phyloP scores from a whole-genome alignment of 2,329 filamentous ascomycete genomes.

The Phialophora macrospora region DNA sequence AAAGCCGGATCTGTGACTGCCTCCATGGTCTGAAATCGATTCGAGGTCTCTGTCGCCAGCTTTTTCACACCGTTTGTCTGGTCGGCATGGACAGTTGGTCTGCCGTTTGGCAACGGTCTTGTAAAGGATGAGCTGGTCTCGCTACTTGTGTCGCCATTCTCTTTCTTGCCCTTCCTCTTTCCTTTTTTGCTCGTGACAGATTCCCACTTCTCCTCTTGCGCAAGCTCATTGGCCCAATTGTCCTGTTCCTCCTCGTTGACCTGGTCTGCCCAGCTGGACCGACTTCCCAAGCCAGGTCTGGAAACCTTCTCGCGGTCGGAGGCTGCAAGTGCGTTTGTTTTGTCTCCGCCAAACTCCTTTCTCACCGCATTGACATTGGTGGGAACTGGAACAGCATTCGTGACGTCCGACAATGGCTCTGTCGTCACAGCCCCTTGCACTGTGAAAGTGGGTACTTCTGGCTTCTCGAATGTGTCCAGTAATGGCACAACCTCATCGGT shows the following conservation, averaged over 20 bases:
- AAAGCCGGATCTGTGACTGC: slow-evolving; percentile 22
- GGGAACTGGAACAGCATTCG: slow-evolving; percentile 16
- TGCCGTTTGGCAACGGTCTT: slow-evolving; percentile 14
- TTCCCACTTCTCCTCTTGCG: slow-evolving; percentile 63
- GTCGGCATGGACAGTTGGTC: slow-evolving; percentile 26
- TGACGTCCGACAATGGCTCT: slow-evolving; percentile 24
- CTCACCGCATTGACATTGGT: slow-evolving; percentile 22
- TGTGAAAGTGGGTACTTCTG: slow-evolving; percentile 11
- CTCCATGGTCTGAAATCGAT: slow-evolving; percentile 37
- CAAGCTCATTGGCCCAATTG: slow-evolving; percentile 55
- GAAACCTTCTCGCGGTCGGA: slow-evolving; percentile 29
- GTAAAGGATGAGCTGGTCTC: slow-evolving; percentile 46
- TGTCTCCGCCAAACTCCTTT: slow-evolving; percentile 31
- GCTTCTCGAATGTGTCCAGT: slow-evolving; percentile 52
- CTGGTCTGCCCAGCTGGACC: slow-evolving; percentile 52
- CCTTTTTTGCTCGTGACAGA: slow-evolving; percentile 64
- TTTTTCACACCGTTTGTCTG: slow-evolving; percentile 27
- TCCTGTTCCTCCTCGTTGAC: slow-evolving; percentile 67
- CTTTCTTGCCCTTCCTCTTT: slow-evolving; percentile 56
- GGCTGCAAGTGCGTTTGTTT: slow-evolving; percentile 28
- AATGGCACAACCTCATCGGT: slow-evolving; percentile 41
- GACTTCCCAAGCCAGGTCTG: slow-evolving; percentile 36
- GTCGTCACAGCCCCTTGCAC: slow-evolving; percentile 31
- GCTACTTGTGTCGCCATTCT: slow-evolving; percentile 49
- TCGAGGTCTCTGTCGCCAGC: slow-evolving; percentile 24